These are phyloP conservation scores for Agrocybe pediades DNA, from an alignment of 768 basidiomycete genomes.

Conservation along the genomic window DNA sequence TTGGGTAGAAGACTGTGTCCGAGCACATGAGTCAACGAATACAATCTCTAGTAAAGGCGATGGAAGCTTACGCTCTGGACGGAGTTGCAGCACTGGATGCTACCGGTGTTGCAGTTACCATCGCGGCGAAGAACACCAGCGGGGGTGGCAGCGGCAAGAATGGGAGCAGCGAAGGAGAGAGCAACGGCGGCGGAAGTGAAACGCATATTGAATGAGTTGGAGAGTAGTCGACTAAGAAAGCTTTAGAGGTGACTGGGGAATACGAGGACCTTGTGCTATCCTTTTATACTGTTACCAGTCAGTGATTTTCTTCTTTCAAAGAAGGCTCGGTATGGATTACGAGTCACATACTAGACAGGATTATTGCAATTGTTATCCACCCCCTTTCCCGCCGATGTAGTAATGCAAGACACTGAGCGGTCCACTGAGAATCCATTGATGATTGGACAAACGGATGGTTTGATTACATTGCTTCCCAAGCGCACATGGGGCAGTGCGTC, in stretches of 20 bases:
- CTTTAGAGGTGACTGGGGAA: not conserved
- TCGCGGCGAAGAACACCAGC: slow-evolving; percentile 1
- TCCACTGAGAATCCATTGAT: not conserved
- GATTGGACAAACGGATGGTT: not conserved
- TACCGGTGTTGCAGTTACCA: slow-evolving; percentile 12
- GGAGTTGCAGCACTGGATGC: slow-evolving; percentile 14
- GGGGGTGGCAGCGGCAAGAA: slow-evolving; percentile 14
- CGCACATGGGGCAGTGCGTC: not conserved
- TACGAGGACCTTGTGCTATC: not conserved
- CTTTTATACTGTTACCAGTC: not conserved
- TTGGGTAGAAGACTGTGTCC: not conserved
- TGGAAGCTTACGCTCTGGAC: slow-evolving; percentile 2
- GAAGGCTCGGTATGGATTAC: not conserved
- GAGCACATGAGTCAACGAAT: not conserved
- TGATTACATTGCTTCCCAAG: not conserved
- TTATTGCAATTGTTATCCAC: not conserved
- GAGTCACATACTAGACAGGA: not conserved
- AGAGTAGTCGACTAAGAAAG: not conserved
- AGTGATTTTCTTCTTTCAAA: not conserved
- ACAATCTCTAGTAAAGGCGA: not conserved
- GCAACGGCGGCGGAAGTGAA: not conserved
- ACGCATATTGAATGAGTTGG: not conserved
- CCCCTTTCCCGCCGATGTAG: not conserved
- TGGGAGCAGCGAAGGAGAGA: slow-evolving; percentile 7
- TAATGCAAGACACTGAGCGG: too few relatives aligned